Evolutionary conservation across 2,329 filamentous ascomycete genomes (phyloP), one percentile per base, ranked within the genome.

Genomic region (Acephala macrosclerotiorum): DNA sequence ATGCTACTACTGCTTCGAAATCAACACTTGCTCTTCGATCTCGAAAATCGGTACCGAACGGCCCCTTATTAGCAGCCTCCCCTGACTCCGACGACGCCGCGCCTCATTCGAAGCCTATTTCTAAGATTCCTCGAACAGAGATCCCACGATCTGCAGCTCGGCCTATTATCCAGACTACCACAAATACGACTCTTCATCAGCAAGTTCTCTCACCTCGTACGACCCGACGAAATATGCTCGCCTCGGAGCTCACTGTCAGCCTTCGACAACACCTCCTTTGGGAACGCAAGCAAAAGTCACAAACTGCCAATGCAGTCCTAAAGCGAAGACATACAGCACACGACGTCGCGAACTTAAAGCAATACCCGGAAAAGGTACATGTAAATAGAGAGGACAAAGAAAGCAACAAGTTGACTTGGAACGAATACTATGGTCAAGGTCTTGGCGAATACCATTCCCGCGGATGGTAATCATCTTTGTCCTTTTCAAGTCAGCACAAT

Each of bases 271-370:
- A 97, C 74, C 89, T 99, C 18, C 86, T 98, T 18, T 97, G 93
- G 92, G 96, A 99, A 78, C 91, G 96, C 60, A 93, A 97, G 76
- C 95, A 98, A 77, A 97, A 96, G 85, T 93, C 93, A 66, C 91
- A 92, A 38, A 95, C 93, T 8, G 92, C 90, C 74, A 94, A 95
- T 69, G 93, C 94, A 0, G 92, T 95, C 62, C 85, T 97, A 64
- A 96, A 97, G 83, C 89, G 95, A 68, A 86, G 93, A 66, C 94
- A 97, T 77, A 97, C 94, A 8, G 92, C 95, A 2, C 92, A 95
- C 71, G 94, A 97, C 76, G 89, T 97, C 69, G 91, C 92, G 68
- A 96, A 96, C 78, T 84, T 98, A 49, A 91, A 91, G 80, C 89
- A 96, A 77, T 93, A 91, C 74, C 92, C 93, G 4, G 89, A 92